A percentile compares a stretch with the other conserved stretches of the same genome.
These are phyloP conservation scores for Acmispon strigosus DNA, from an alignment of 306 rosid genomes.

Conservation along the genomic window DNA sequence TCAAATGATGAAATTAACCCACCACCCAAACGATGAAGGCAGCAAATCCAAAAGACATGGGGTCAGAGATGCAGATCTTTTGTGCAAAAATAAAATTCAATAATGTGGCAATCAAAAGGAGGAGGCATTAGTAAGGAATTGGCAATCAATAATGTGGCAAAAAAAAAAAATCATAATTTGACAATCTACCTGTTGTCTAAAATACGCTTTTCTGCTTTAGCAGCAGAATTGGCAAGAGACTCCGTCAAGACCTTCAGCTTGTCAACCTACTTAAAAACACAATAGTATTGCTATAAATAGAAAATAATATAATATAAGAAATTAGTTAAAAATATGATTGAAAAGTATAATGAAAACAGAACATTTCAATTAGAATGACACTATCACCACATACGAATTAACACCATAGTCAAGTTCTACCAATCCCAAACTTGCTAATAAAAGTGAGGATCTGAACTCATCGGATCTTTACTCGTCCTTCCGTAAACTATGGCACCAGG, in stretches of 20 bases:
- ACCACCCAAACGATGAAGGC: background rate
- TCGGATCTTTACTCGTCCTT: background rate
- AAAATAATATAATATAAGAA: background rate
- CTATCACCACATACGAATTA: conserved; percentile 9
- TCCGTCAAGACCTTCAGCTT: conserved; percentile 88
- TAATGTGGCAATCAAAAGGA: no score
- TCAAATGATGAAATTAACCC: background rate
- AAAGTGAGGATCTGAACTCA: conserved; percentile 1
- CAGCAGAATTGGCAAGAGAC: conserved; percentile 87
- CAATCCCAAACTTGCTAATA: background rate
- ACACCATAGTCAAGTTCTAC: background rate
- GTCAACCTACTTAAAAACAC: conserved; percentile 61
- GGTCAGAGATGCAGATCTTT: background rate
- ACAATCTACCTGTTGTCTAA: conserved; percentile 70
- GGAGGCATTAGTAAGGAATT: no score
- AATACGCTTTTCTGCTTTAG: conserved; percentile 92
- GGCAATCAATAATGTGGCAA: no score
- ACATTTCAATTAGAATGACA: conserved; percentile 4
- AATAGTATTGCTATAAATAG: background rate
- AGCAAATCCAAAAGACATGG: background rate
- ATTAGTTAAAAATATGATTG: background rate
- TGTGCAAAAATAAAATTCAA: background rate
- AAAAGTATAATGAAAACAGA: background rate
- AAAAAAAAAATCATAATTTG: background rate
- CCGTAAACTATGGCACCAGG: background rate